A percentile compares a stretch with the other conserved stretches of the same genome.
Evolutionary conservation across 164 flowering plant genomes (phyloP).

Genomic region (Kalanchoe fedtschenkoi): DNA sequence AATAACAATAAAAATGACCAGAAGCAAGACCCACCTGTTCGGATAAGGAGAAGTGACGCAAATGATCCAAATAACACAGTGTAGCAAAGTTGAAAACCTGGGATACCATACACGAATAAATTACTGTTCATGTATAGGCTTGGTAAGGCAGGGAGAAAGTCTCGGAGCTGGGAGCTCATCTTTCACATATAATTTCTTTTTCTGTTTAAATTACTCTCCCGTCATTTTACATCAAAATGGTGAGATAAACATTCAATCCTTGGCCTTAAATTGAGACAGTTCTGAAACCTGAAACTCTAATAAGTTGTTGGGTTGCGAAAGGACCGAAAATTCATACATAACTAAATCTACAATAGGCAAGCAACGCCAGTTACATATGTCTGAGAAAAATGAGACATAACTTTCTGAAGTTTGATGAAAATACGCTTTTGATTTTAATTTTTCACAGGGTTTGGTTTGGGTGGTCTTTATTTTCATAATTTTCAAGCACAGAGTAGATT

Average conservation of each 20-base stretch:
- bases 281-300: neutral
- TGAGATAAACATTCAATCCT: neutral
- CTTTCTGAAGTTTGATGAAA: too few relatives aligned
- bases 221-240: neutral
- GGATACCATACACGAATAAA: neutral
- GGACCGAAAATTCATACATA: too few relatives aligned
- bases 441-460: too few relatives aligned
- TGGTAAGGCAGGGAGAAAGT: neutral
- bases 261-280: neutral
- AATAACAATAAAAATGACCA: neutral
- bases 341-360: neutral
- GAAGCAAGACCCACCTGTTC: constrained; percentile 50
- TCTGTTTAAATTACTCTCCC: too few relatives aligned
- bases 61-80: constrained; percentile 83
- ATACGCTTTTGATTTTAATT: too few relatives aligned
- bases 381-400: too few relatives aligned
- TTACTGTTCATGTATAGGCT: neutral
- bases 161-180: neutral
- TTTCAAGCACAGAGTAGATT: too few relatives aligned
- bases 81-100: constrained; percentile 92
- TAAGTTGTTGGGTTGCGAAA: neutral
- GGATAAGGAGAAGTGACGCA: constrained; percentile 81
- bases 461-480: too few relatives aligned
- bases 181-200: neutral
- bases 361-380: too few relatives aligned